These are phyloP conservation scores for Verbascum thapsus DNA, from an alignment of 257 asterid genomes.

Conservation along the genomic window DNA sequence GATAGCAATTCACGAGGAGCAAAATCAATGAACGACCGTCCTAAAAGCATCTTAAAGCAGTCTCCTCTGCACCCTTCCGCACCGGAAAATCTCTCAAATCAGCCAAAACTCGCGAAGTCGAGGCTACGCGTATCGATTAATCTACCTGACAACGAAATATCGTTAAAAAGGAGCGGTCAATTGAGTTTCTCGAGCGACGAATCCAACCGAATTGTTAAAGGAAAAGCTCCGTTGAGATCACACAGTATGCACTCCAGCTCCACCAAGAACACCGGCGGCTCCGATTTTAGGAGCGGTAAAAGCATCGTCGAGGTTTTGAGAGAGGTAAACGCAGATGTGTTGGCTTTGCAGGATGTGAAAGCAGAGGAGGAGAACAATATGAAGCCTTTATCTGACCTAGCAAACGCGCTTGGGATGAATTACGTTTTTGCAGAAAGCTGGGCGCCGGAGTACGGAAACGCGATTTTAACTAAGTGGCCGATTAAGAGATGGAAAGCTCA, in stretches of 20 bases:
- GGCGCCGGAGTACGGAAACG: slow-evolving; percentile 98
- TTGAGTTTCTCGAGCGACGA: slow-evolving; percentile 36
- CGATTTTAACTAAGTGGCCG: slow-evolving; percentile 86
- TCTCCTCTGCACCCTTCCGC: slow-evolving; percentile 59
- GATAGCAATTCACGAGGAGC: slow-evolving; percentile 40
- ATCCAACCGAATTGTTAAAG: slow-evolving; percentile 38
- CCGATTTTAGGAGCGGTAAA: slow-evolving; percentile 32
- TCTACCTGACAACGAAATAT: slow-evolving; percentile 90
- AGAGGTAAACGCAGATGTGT: slow-evolving; percentile 79
- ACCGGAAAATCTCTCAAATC: slow-evolving; percentile 36
- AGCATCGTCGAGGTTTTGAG: slow-evolving; percentile 68
- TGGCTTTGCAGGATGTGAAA: slow-evolving; percentile 90
- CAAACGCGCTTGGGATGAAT: slow-evolving; percentile 83
- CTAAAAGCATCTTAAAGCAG: slow-evolving; percentile 79
- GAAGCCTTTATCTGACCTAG: slow-evolving; percentile 90
- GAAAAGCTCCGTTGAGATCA: slow-evolving; percentile 58
- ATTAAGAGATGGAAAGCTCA: slow-evolving; percentile 84
- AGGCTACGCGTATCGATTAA: slow-evolving; percentile 83
- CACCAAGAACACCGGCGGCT: not conserved
- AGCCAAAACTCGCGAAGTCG: slow-evolving; percentile 65
- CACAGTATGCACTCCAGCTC: slow-evolving; percentile 34
- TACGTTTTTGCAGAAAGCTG: slow-evolving; percentile 97
- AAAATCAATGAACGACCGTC: slow-evolving; percentile 60
- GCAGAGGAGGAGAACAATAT: slow-evolving; percentile 93
- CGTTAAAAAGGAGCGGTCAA: slow-evolving; percentile 63